phyloP scores from a whole-genome alignment of 495 filamentous ascomycete species.

The Symbiotaphrina buchneri region DNA sequence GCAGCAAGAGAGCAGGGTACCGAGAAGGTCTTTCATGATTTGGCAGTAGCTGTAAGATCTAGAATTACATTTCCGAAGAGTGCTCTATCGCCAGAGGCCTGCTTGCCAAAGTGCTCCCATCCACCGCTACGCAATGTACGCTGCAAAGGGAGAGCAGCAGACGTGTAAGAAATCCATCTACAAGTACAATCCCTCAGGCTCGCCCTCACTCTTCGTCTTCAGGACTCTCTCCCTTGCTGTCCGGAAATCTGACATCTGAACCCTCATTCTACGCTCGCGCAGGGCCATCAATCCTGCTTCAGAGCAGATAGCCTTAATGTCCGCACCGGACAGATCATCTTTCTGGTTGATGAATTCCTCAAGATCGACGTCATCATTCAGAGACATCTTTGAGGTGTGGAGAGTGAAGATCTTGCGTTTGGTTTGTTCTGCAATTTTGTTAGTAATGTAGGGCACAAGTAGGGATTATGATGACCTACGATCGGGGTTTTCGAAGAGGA shows the following conservation, averaged over 20 bases:
- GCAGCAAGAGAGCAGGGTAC: no score
- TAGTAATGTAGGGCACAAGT: neutral
- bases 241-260: slow-evolving; percentile 97
- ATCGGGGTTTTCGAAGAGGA: slow-evolving; percentile 97
- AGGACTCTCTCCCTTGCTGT: slow-evolving; percentile 80
- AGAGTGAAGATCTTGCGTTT: slow-evolving; percentile 99
- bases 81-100: no score
- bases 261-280: slow-evolving; percentile 87
- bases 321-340: slow-evolving; percentile 89
- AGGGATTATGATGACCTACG: slow-evolving; percentile 32
- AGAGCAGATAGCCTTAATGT: slow-evolving; percentile 97
- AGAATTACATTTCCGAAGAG: no score
- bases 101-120: no score
- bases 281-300: slow-evolving; percentile 92
- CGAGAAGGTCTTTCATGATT: no score
- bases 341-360: slow-evolving; percentile 98
- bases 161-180: slow-evolving; percentile 20
- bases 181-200: slow-evolving; percentile 96
- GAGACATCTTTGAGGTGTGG: slow-evolving; percentile 98
- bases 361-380: slow-evolving; percentile 84
- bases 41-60: no score
- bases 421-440: slow-evolving; percentile 45
- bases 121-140: no score
- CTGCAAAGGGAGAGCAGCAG: no score
- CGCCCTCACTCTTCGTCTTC: slow-evolving; percentile 97